Base-by-base conservation (phyloP, 1,284 basidiomycete genomes). In the Fomitopsis palustris region DNA sequence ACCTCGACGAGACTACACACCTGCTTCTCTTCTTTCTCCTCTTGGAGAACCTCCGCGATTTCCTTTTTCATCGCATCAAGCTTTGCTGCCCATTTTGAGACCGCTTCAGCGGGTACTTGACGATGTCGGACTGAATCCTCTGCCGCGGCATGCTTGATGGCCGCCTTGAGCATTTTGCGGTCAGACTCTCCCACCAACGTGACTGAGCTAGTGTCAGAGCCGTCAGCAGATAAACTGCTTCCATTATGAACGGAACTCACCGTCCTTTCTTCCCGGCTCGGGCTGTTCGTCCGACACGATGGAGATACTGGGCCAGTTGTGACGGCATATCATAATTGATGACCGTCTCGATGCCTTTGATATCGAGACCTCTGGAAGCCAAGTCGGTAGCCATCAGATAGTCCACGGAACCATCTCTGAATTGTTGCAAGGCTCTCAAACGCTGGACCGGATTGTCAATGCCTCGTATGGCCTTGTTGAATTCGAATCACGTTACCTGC, bases 251-350 rank as follows among this genome's bases (percentile, higher is more conserved):
- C 7, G 45, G 37, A 51, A 76, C 86, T 64, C 66, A 93, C 90
- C 95, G 85, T 74, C 96, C 96, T 71, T 91, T 90, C 66, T 86
- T 86, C 4, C 96, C 96, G 3, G 96, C 96, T 74, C 96, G 89
- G 21, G 96, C 96, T 38, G 96, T 99, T 74, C 96, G 86, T 67
- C 96, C 96, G 25, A 98, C 96, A 61, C 96, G 91, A 75, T 99
- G 96, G 38, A 98, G 81, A 76, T 99, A 99, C 69, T 96, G 94
- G 12, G 94, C 88, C 42, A 98, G 81, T 69, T 96, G 93, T 19
- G 86, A 85, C 3, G 96, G 96, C 96, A 98, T 97, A 74, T 98
- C 96, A 72, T 95, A 98, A 75, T 98, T 98, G 72, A 98, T 94
- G 59, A 98, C 94, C 0, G 94, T 96, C 70, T 97, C 92, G n/a